Percentiles rank a stretch among this genome's conserved stretches.
Conservation (phyloP, 257 asterid genomes). For the Leonotis leonurus region DNA sequence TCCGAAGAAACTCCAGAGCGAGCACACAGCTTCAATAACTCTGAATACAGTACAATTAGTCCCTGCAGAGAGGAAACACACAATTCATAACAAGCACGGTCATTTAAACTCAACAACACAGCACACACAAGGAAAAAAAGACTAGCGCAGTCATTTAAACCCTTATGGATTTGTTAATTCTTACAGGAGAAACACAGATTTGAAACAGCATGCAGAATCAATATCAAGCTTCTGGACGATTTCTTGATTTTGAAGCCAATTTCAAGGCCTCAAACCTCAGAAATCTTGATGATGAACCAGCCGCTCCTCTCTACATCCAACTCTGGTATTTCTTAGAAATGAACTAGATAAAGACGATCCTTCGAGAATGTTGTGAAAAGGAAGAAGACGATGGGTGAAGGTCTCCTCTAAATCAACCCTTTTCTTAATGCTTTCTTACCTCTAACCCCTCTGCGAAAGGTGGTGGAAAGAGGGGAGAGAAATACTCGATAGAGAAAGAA, state of each 20-base stretch:
- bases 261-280: not conserved
- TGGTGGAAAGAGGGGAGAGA: not conserved
- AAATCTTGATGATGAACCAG: slow-evolving; percentile 1
- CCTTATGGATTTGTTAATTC: not conserved
- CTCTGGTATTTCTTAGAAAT: not conserved
- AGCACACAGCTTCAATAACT: not conserved
- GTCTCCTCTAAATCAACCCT: not conserved
- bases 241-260: not conserved
- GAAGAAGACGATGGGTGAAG: not conserved
- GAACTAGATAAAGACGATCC: not conserved
- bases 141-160: not conserved
- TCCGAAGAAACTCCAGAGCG: not conserved
- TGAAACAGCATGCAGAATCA: slow-evolving; percentile 10
- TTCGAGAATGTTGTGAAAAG: no score
- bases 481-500: not conserved
- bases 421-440: not conserved
- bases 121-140: not conserved
- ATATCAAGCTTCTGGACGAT: no score
- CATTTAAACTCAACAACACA: not conserved
- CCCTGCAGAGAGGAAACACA: slow-evolving; percentile 16
- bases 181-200: not conserved
- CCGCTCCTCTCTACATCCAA: slow-evolving; percentile 4
- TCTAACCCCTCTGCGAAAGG: slow-evolving; percentile 6
- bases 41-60: no score
- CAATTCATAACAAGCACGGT: not conserved